Evolutionary conservation across 1,284 basidiomycete species (phyloP).

Genomic region (Tilletia indica): DNA sequence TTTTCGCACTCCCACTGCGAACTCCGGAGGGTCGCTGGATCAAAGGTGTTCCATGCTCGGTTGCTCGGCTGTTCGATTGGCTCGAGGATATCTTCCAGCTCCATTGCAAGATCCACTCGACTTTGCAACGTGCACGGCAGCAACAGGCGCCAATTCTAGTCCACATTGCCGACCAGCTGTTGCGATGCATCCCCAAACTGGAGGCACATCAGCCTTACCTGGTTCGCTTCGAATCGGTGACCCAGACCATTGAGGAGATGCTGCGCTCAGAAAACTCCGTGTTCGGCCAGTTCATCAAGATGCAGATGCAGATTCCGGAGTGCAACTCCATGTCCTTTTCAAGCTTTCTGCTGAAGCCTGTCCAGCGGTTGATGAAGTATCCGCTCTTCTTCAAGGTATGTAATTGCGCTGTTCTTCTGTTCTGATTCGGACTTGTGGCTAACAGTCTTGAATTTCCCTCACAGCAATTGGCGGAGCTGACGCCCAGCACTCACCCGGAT

Average conservation of each 20-base stretch:
- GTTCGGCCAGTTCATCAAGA: constrained; percentile 77
- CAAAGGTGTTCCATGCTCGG: constrained; percentile 18
- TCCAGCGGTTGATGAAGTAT: constrained; percentile 71
- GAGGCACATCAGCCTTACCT: constrained; percentile 83
- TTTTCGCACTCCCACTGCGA: constrained; percentile 22
- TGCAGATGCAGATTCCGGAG: constrained; percentile 66
- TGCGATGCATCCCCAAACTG: constrained; percentile 66
- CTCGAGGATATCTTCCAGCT: constrained; percentile 26
- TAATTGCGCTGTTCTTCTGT: not conserved
- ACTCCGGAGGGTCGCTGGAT: constrained; percentile 18
- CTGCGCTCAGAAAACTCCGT: constrained; percentile 65
- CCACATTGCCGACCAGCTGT: constrained; percentile 64
- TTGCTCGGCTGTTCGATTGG: constrained; percentile 25
- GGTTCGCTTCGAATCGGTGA: constrained; percentile 68
- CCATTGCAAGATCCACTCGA: constrained; percentile 21
- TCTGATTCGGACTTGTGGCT: not conserved
- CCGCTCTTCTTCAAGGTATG: constrained; percentile 66
- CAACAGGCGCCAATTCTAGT: constrained; percentile 58
- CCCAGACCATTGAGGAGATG: constrained; percentile 63
- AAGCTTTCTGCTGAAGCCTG: constrained; percentile 71
- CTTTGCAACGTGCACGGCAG: constrained; percentile 15
- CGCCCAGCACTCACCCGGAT: constrained; percentile 24
- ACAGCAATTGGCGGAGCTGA: constrained; percentile 27
- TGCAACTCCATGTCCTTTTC: constrained; percentile 67
- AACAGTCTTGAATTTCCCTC: not conserved